phyloP scores from a whole-genome alignment of 257 asterid genomes.

The Solanum chaucha region DNA sequence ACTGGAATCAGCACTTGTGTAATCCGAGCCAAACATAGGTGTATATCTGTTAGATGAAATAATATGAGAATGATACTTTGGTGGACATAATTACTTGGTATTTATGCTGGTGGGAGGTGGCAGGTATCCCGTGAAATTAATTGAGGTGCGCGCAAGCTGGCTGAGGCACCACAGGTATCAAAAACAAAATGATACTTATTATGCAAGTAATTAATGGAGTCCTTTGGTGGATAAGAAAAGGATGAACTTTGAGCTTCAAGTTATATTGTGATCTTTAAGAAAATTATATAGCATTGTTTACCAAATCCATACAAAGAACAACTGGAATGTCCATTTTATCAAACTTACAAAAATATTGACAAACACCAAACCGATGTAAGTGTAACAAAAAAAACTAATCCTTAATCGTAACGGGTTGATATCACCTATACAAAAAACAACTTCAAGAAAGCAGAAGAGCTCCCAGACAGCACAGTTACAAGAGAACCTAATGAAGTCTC shows the following conservation, averaged over 20 bases:
- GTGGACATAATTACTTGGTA: not conserved
- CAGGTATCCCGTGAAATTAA: not conserved
- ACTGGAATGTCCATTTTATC: not conserved
- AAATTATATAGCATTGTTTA: not conserved
- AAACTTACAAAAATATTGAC: not conserved
- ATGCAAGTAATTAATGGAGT: not conserved
- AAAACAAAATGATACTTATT: not conserved
- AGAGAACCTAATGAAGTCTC: not conserved
- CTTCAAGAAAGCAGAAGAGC: not conserved
- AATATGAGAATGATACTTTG: not conserved
- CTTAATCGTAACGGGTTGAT: not conserved
- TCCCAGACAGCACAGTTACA: not conserved
- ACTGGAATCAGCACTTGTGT: too few species aligned
- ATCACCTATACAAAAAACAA: not conserved
- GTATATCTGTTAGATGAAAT: too few species aligned
- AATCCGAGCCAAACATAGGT: too few species aligned
- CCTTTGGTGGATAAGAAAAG: not conserved
- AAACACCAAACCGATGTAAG: not conserved
- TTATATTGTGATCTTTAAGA: too few species aligned
- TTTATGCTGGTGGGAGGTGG: not conserved
- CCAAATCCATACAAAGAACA: not conserved
- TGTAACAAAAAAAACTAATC: not conserved
- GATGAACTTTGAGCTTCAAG: not conserved
- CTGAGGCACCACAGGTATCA: not conserved
- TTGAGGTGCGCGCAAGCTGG: not conserved